Base-by-base conservation (phyloP, 495 filamentous ascomycete genomes). In the Thozetella sp. region DNA sequence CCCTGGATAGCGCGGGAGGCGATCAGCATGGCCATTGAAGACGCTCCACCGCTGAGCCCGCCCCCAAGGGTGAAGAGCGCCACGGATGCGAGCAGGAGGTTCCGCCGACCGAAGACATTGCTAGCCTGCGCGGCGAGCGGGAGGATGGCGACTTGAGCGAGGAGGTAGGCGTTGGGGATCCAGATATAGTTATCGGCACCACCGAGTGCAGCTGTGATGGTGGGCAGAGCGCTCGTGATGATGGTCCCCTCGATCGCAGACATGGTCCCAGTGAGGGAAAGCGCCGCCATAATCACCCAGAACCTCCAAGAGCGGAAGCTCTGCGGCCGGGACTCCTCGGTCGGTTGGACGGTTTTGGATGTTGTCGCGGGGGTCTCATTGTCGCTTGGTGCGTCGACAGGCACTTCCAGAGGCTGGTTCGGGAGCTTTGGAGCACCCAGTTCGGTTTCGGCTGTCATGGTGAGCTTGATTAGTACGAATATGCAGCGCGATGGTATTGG, bases 1-100 rank as follows among this genome's bases (percentile, higher is more conserved):
- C 93, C 93, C 68, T 96, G 92, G 34, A 97, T 76, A 0, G 86
- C 84, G 63, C 93, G 77, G 25, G 89, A 91, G 0, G 81, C 81
- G 51, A 96, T 82, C 51, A 96, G 77, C 84, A 91, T 92, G 11
- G 61, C 60, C 6, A 67, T 66, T 48, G 37, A 65, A 1, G 57
- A 63, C 1, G 77, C 71, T 6, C 64, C 62, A 2, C 76, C 74
- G 22, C 67, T 57, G 2, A 83, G 64, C 12, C 75, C 73, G 19
- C 74, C 72, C 2, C 77, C 81, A 17, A 78, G 26, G 22, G 64
- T 46, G 63, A 77, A 76, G 57, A 83, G 13, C 55, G 54, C 34
- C 13, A 78, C 59, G 0, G 69, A 30, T 0, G 17, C 13, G 2
- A 68, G 25, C 9, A 51, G 53, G 2, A 55, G 55, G 10, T 34